Evolutionary conservation across 2,329 filamentous ascomycete genomes (phyloP).

Genomic region (Beauveria brongniartii): DNA sequence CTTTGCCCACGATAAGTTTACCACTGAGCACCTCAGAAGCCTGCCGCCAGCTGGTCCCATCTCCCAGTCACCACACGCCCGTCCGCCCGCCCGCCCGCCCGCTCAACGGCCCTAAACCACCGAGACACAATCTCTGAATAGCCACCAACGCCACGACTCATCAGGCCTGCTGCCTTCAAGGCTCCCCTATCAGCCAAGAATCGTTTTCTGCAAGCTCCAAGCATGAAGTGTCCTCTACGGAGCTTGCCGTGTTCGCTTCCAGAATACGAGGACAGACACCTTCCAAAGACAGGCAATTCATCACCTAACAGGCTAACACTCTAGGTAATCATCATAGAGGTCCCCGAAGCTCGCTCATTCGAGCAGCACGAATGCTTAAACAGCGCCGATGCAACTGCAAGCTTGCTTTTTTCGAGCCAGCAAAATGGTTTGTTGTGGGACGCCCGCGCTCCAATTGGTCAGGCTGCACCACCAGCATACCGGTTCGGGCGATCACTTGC

Average conservation of each 20-base stretch:
- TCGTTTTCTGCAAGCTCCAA: background rate
- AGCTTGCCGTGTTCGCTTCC: background rate
- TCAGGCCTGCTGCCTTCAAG: background rate
- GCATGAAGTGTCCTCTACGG: background rate
- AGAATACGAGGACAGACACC: background rate
- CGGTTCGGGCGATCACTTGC: conserved; percentile 15
- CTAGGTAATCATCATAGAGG: background rate
- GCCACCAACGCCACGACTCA: background rate
- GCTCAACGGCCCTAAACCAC: background rate
- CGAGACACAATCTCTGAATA: conserved; percentile 7
- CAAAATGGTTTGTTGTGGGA: conserved; percentile 1
- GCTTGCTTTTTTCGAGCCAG: conserved; percentile 6
- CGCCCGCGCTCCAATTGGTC: background rate
- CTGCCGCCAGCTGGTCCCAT: background rate
- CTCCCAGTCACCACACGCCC: background rate
- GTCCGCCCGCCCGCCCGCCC: background rate
- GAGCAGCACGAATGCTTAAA: background rate
- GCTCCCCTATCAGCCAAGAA: background rate
- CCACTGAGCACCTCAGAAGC: background rate
- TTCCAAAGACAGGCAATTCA: background rate
- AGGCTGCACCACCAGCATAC: conserved; percentile 13
- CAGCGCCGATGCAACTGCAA: background rate
- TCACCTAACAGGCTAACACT: background rate
- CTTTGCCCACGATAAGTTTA: background rate
- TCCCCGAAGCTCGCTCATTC: background rate